Evolutionary conservation across 2,329 filamentous ascomycete genomes (phyloP), one percentile per base, ranked within the genome.

Genomic region (Sporothrix curviconia): DNA sequence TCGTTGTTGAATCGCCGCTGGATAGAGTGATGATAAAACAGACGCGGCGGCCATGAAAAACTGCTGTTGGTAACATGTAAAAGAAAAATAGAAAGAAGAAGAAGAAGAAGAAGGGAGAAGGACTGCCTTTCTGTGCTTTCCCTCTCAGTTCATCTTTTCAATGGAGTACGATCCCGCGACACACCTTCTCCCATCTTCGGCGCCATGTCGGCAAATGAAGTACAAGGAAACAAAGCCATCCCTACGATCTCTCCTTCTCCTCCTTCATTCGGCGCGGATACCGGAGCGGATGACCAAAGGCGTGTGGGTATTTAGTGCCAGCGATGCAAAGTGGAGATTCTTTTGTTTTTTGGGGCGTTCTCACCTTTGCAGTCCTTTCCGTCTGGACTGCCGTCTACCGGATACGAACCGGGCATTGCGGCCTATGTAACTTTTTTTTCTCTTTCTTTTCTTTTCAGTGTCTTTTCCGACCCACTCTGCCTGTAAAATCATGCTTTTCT

Each of bases 361-460:
- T 9, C 36, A 43, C 17, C 28, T 25, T 55, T 49, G 32, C 14
- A 64, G 63, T 57, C 69, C 62, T 55, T 50, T 37, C 19, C 19
- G 47, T n/a, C 19, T 15, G 8, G 11, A n/a, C 25, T n/a, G 55
- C 55, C 47, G 47, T 30, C 39, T 14, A 57, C 56, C 56, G 50
- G 58, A 57, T 37, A 42, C 42, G 32, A 59, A 36, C 49, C 54
- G 53, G 53, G 55, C 19, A 53, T 57, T 25, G 24, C 36, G 49
- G 36, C 36, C 14, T 37, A 30, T n/a, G n/a, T 17, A 3, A 8
- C 22, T 40, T 40, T 40, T n/a, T n/a, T 40, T 40, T n/a, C 36
- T n/a, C 14, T 39, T 19, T 19, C 15, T 8, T 3, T 25, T 25
- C 9, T 32, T 44, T 25, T 37, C 30, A 17, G 32, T 28, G 47